Conservation (phyloP, 306 rosid genomes). For the Cicer judaicum region DNA sequence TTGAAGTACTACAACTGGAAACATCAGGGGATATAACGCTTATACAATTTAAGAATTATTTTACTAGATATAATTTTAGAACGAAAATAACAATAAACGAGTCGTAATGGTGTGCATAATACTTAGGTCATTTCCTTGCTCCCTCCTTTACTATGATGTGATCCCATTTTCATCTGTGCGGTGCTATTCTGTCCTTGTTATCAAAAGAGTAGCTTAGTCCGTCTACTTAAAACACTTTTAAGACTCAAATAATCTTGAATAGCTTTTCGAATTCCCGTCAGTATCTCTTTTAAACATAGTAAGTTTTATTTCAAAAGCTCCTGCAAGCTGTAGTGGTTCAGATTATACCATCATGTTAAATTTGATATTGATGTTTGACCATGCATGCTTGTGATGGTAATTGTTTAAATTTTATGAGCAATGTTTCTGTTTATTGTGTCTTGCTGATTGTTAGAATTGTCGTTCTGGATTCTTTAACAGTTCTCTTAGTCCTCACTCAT, state of each 20-base stretch:
- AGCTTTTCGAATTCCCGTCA: conserved; percentile 7
- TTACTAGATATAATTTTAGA: conserved; percentile 25
- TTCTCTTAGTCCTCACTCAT: conserved; percentile 28
- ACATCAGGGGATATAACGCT: conserved; percentile 7
- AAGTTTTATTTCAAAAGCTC: conserved; percentile 24
- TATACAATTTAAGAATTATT: conserved; percentile 20
- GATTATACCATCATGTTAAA: conserved; percentile 6
- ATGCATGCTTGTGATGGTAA: background rate
- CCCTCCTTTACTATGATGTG: background rate
- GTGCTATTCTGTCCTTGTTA: conserved; percentile 29
- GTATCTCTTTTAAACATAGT: background rate
- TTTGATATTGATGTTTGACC: conserved; percentile 34
- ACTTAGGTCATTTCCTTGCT: background rate
- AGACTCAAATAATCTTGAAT: conserved; percentile 20
- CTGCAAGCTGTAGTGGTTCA: conserved; percentile 37
- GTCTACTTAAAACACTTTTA: conserved; percentile 2
- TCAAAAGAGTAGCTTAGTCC: conserved; percentile 7
- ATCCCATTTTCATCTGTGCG: conserved; percentile 21
- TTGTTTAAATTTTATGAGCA: background rate
- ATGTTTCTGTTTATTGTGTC: conserved; percentile 22
- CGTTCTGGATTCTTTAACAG: conserved; percentile 25
- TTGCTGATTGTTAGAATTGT: conserved; percentile 34
- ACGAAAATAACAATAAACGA: conserved; percentile 17
- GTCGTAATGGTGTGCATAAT: background rate
- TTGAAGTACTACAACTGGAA: conserved; percentile 9